Percentiles rank a stretch among this genome's conserved stretches.
These are phyloP conservation scores for Rickenella mellea DNA, from an alignment of 768 basidiomycete species.

Conservation along the genomic window DNA sequence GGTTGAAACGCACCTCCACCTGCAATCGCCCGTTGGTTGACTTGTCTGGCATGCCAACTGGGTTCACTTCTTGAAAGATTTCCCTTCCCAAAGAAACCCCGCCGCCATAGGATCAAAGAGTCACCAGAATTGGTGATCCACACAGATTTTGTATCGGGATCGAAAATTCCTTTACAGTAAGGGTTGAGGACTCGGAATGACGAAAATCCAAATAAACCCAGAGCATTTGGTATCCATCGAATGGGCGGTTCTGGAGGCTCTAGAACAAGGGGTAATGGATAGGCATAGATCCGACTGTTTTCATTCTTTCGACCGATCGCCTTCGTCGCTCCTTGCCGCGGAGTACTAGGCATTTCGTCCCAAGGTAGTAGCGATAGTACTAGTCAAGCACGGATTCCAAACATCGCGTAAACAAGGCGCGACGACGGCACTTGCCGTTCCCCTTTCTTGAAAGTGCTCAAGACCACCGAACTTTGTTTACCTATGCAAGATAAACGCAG, in stretches of 20 bases:
- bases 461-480: too few species aligned
- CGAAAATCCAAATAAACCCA: slow-evolving; percentile 40
- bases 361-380: too few species aligned
- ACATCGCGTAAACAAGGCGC: slow-evolving; percentile 11
- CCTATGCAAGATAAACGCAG: not conserved
- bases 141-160: slow-evolving; percentile 73
- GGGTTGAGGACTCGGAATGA: slow-evolving; percentile 57
- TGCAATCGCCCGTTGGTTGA: slow-evolving; percentile 46
- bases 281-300: slow-evolving; percentile 57
- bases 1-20: slow-evolving; percentile 39
- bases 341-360: too few species aligned
- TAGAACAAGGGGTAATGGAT: slow-evolving; percentile 57
- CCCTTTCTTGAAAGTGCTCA: too few species aligned
- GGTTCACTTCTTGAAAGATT: slow-evolving; percentile 92
- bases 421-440: slow-evolving; percentile 1
- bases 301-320: slow-evolving; percentile 46
- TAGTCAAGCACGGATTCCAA: too few species aligned
- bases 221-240: slow-evolving; percentile 25
- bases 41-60: slow-evolving; percentile 77
- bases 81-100: slow-evolving; percentile 97
- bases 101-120: slow-evolving; percentile 66
- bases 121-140: slow-evolving; percentile 67
- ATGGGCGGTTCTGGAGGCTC: slow-evolving; percentile 19
- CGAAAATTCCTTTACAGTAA: slow-evolving; percentile 68
- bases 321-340: too few species aligned